Evolutionary conservation across 1,284 basidiomycete species (phyloP), one percentile per base, ranked within the genome.

Genomic region (Trichosporon coremiiforme): DNA sequence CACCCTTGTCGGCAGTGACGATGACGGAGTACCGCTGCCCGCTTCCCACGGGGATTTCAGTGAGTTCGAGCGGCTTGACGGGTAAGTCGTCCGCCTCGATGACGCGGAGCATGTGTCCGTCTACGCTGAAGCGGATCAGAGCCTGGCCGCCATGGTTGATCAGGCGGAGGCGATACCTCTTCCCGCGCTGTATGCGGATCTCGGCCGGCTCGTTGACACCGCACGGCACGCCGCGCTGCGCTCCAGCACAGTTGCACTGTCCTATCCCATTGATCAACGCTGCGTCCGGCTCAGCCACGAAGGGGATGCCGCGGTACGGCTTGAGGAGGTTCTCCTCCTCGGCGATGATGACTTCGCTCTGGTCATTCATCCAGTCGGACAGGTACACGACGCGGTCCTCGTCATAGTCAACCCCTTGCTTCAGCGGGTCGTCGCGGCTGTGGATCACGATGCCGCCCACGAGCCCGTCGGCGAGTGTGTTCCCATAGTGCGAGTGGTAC

Each of bases 1-100:
- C 41, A 57, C 80, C 78, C 29, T 72, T 60, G 33, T 71, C 67
- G 15, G 80, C 79, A 55, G 78, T 70, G 20, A 83, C 60, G 38
- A 82, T 65, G 38, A 76, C 75, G 4, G 78, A 79, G 66, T 78
- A 79, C 60, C 82, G 77, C 70, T 82, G 78, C 5, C 76, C 80
- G 5, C 70, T 69, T 0, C 64, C 72, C 0, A 77, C 63, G 9
- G 70, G 69, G 4, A 77, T 36, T 47, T 76, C 73, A 31, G 74
- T 75, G 8, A 76, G 50, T 17, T 70, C 69, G 12, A 79, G 55
- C 6, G 76, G 69, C 25, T 70, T 70, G 15, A 79, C 65, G 13
- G 67, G 55, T 1, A 70, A 70, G 55, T 73, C 76, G 64, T 79
- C 78, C 9, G 68, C 68, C 55, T 78, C 78, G 57, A 76, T 71